A percentile compares a stretch with the other conserved stretches of the same genome.
These are phyloP conservation scores for Paramyrothecium sp. DNA, from an alignment of 2,329 filamentous ascomycete genomes.

Conservation along the genomic window DNA sequence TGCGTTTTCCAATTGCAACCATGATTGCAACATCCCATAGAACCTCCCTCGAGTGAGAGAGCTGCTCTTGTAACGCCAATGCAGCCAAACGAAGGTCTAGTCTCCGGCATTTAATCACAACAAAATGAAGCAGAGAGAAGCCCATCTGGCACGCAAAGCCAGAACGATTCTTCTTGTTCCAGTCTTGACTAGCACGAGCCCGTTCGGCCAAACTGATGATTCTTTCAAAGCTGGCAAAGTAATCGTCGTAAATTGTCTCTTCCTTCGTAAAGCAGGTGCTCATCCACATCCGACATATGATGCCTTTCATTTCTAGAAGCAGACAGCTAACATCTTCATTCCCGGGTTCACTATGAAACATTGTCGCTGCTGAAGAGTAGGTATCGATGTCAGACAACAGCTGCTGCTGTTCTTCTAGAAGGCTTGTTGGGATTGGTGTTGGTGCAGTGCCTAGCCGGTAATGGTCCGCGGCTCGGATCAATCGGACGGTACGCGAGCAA, in stretches of 20 bases:
- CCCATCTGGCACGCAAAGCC: constrained; percentile 42
- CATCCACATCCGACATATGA: neutral
- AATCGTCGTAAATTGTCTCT: neutral
- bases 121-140: constrained; percentile 34
- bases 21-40: constrained; percentile 33
- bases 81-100: constrained; percentile 31
- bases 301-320: constrained; percentile 16
- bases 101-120: constrained; percentile 37
- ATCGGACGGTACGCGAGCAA: constrained; percentile 21
- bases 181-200: constrained; percentile 7
- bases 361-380: neutral
- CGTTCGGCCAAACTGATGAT: constrained; percentile 24
- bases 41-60: constrained; percentile 29
- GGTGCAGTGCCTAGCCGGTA: constrained; percentile 19
- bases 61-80: constrained; percentile 24
- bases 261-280: neutral
- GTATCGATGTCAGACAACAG: constrained; percentile 18
- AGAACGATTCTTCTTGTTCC: neutral
- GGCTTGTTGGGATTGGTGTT: constrained; percentile 10
- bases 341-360: constrained; percentile 19
- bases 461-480: constrained; percentile 25
- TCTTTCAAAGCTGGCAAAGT: constrained; percentile 20
- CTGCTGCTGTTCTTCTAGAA: constrained; percentile 15
- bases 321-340: constrained; percentile 7
- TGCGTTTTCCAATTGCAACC: constrained; percentile 25